phyloP scores from a whole-genome alignment of 208 protist species.

The Acanthamoeba pearcei region DNA sequence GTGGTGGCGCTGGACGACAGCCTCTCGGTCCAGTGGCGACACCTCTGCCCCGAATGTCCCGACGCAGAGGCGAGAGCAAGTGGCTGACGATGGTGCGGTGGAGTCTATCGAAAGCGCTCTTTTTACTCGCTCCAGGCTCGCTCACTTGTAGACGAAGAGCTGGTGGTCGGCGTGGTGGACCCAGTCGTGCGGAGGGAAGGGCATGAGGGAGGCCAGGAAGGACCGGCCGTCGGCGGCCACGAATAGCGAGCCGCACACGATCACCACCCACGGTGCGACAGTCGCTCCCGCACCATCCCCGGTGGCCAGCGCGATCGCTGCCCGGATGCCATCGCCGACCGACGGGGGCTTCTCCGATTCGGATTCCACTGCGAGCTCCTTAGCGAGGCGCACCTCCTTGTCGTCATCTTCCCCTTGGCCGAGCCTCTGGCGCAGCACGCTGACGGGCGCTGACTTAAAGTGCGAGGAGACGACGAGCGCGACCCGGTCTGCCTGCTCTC shows the following conservation, averaged over 20 bases:
- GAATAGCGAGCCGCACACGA: constrained; percentile 34
- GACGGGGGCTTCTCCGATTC: not conserved
- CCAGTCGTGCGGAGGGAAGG: not conserved
- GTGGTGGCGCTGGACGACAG: constrained; percentile 20
- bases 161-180: constrained; percentile 5
- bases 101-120: too few relatives aligned
- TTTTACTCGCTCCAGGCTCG: too few relatives aligned
- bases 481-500: not conserved
- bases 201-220: not conserved
- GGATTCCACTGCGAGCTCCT: not conserved
- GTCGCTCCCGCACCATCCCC: not conserved
- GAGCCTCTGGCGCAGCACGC: not conserved
- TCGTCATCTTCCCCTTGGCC: not conserved
- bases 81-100: not conserved
- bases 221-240: not conserved
- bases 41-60: not conserved
- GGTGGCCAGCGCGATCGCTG: not conserved
- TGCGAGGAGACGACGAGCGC: constrained; percentile 1
- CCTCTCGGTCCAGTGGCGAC: not conserved
- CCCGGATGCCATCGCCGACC: not conserved
- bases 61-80: not conserved
- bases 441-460: not conserved
- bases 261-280: not conserved
- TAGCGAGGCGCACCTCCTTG: not conserved
- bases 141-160: constrained; percentile 9